Base-by-base conservation (phyloP, 495 filamentous ascomycete species). In the Usnea hakonensis region DNA sequence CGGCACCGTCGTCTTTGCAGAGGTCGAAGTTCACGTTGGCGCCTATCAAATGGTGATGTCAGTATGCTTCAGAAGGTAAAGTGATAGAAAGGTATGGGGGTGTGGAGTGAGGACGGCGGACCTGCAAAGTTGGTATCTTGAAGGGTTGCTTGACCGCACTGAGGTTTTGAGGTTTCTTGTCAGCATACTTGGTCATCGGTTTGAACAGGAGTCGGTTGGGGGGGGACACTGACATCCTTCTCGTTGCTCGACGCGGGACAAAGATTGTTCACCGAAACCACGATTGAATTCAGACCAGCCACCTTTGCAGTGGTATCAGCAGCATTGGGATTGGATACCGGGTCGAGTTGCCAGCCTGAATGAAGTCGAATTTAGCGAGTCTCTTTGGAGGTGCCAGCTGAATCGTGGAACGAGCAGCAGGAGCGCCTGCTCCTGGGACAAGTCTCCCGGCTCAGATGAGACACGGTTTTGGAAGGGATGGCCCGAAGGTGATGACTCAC, bases 11-110 rank as follows among this genome's bases (percentile, higher is more conserved):
- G 53, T 75, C 74, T 14, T 58, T 71, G 64, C 74, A 76, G 33
- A 76, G 69, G 57, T 76, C 71, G 65, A 76, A 75, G 64, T 76
- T 68, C 8, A 75, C 61, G 28, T 73, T 66, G 19, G 70, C 72
- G 16, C 65, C 65, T 67, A 9, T 17, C 33, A 10, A 7, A 14
- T n/a, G 5, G n/a, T 11, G 43, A 16, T 23, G 32, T 63, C 21
- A 58, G 37, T 14, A 9, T 23, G 30, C 21, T 28, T 32, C 5
- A 17, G 9, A 6, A 17, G 5, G 13, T 16, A 30, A 1, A 17
- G 46, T 16, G 46, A 17, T 23, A 13, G 4, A 3, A 13, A 14
- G 5, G 26, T 10, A 6, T 36, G 3, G 26, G 46, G 26, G 46
- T 28, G 9, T 48, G 9, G 1, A 13, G 46, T 14, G 46, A 30